These are phyloP conservation scores for Microdochium bolleyi DNA, from an alignment of 2,329 filamentous ascomycete genomes.

Conservation along the genomic window DNA sequence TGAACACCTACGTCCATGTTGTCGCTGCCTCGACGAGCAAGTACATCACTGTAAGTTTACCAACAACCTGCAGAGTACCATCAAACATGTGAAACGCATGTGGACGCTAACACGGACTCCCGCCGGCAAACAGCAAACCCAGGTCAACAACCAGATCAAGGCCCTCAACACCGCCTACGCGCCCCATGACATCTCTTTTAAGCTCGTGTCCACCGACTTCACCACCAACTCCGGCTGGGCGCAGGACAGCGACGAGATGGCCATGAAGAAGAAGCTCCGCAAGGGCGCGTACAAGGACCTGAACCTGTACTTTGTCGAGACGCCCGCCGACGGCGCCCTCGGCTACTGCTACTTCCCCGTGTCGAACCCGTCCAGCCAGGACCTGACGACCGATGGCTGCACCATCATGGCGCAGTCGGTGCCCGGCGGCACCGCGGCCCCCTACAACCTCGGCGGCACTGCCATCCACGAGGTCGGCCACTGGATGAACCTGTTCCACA, in stretches of 20 bases:
- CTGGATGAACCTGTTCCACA: constrained; percentile 31
- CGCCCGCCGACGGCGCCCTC: constrained; percentile 24
- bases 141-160: background rate
- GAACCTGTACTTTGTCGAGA: constrained; percentile 37
- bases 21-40: background rate
- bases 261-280: constrained; percentile 14
- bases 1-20: background rate
- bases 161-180: constrained; percentile 1
- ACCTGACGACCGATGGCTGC: constrained; percentile 26
- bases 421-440: constrained; percentile 14
- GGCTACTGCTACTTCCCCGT: constrained; percentile 40
- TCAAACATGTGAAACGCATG: background rate
- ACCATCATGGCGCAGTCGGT: constrained; percentile 14
- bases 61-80: background rate
- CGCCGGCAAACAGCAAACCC: background rate
- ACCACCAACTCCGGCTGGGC: constrained; percentile 3
- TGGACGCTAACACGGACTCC: background rate
- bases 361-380: constrained; percentile 19
- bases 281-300: constrained; percentile 35
- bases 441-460: constrained; percentile 25
- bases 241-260: constrained; percentile 2
- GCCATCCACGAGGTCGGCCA: constrained; percentile 29
- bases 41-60: background rate
- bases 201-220: constrained; percentile 1
- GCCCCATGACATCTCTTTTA: constrained; percentile 1